Evolutionary conservation across 768 basidiomycete species (phyloP).

Genomic region (Psilocybe subaeruginosa): DNA sequence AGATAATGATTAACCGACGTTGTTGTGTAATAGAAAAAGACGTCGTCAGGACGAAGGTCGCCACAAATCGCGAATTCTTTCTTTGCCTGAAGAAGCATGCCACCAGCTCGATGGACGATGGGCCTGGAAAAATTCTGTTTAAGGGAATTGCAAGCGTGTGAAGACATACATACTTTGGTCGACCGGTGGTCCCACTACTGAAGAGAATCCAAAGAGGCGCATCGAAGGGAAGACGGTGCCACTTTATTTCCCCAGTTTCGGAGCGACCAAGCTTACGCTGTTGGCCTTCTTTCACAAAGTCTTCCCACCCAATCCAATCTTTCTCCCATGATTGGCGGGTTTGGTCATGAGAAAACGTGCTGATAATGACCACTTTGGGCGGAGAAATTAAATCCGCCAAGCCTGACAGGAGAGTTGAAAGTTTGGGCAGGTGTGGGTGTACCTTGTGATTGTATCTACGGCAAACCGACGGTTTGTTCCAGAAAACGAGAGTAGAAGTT

Average conservation of each 20-base stretch:
- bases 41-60: slow-evolving; percentile 65
- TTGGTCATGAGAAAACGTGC: slow-evolving; percentile 39
- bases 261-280: slow-evolving; percentile 48
- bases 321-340: slow-evolving; percentile 41
- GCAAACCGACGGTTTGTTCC: slow-evolving; percentile 7
- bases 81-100: slow-evolving; percentile 74
- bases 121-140: slow-evolving; percentile 45
- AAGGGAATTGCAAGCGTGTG: slow-evolving; percentile 9
- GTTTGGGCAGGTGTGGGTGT: slow-evolving; percentile 68
- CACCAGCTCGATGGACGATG: slow-evolving; percentile 78
- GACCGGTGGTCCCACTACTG: slow-evolving; percentile 82
- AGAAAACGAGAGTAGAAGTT: slow-evolving; percentile 13
- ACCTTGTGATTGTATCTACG: slow-evolving; percentile 71
- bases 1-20: slow-evolving; percentile 49
- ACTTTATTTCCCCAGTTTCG: slow-evolving; percentile 63
- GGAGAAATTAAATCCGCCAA: slow-evolving; percentile 42
- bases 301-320: slow-evolving; percentile 58
- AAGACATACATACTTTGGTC: slow-evolving; percentile 54
- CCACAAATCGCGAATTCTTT: slow-evolving; percentile 75
- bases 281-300: slow-evolving; percentile 52
- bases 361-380: slow-evolving; percentile 62
- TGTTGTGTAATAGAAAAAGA: slow-evolving; percentile 85
- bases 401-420: slow-evolving; percentile 57
- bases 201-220: slow-evolving; percentile 88
- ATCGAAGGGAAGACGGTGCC: slow-evolving; percentile 65